Base-by-base conservation (phyloP, 805 yeast genomes). In the Suhomyces tanzawaensis region DNA sequence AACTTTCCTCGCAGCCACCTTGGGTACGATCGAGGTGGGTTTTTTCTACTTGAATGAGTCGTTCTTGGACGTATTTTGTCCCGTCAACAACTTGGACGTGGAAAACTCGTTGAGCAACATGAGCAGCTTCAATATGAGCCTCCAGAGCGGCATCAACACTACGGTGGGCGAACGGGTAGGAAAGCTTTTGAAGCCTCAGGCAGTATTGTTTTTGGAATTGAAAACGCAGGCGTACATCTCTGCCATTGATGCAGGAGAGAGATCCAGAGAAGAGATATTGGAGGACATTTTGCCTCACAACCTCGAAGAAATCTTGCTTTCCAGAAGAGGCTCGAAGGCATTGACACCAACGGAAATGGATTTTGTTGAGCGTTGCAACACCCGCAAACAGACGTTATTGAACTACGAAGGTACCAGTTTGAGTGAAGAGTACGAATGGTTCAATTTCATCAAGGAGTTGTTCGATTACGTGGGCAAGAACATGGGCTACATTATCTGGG, bases 191-290 rank as follows among this genome's bases (percentile, higher is more conserved):
- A 89, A 89, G 57, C 77, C 85, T 7, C 96, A 87, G 49, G 89
- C 93, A 0, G 79, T 77, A 9, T 62, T 93, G 35, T 88, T 74
- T 49, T 68, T 93, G 27, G 97, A 93, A 49, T 72, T 93, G 56
- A 93, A 93, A 58, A 93, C 99, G 0, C 99, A 93, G 60, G 96
- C 96, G 0, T 93, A 80, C 55, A 89, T 93, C 15, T 82, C 96
- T 1, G 96, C 95, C 0, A 60, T 90, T 42, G 86, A 83, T 52
- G 71, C 81, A 1, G 73, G 72, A 8, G 77, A 79, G 37, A 68
- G 84, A 47, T 66, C 84, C 1, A 74, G 77, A 44, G 74, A 72
- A 40, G 90, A 82, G 30, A 75, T 87, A 8, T 65, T 90, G 46
- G 79, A 84, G 37, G 86, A 81, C 49, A 73, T 90, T 32, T 85